Percentiles rank a stretch among this genome's conserved stretches.
These are phyloP conservation scores for Mortierella sp. DNA, from an alignment of 371 early-diverging fungal genomes.

Conservation along the genomic window DNA sequence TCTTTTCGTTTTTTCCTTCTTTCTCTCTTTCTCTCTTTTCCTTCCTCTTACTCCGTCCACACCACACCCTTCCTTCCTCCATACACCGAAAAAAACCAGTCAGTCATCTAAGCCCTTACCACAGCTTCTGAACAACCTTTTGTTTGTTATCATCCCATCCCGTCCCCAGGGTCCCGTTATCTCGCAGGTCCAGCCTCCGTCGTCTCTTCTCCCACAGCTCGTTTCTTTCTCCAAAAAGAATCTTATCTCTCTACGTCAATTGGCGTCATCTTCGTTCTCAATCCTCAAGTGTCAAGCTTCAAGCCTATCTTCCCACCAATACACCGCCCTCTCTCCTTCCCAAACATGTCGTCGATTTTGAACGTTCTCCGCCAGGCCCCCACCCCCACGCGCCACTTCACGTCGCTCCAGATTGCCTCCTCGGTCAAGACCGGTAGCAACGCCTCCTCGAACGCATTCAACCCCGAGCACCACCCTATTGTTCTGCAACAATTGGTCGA, in stretches of 20 bases:
- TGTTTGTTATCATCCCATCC: background rate
- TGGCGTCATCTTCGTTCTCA: background rate
- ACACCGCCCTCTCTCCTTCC: background rate
- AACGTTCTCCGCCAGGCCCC: constrained; percentile 55
- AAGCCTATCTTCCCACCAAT: background rate
- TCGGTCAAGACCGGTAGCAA: constrained; percentile 11
- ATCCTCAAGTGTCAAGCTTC: background rate
- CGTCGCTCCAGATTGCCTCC: constrained; percentile 40
- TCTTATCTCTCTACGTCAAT: constrained; percentile 4
- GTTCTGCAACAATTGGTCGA: constrained; percentile 53
- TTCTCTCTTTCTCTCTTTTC: constrained; percentile 8
- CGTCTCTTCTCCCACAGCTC: constrained; percentile 19
- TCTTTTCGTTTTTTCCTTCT: background rate
- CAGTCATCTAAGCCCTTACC: background rate
- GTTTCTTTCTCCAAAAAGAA: constrained; percentile 1
- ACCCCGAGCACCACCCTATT: constrained; percentile 56
- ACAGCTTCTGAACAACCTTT: background rate
- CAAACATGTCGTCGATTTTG: constrained; percentile 53
- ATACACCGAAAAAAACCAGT: background rate
- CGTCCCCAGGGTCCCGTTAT: constrained; percentile 26
- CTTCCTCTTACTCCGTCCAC: background rate
- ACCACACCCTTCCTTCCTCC: background rate
- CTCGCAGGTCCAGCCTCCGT: constrained; percentile 4
- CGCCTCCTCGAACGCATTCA: constrained; percentile 26
- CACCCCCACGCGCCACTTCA: constrained; percentile 53